Evolutionary conservation across 2,329 filamentous ascomycete genomes (phyloP).

Genomic region (Colletotrichum sp.): DNA sequence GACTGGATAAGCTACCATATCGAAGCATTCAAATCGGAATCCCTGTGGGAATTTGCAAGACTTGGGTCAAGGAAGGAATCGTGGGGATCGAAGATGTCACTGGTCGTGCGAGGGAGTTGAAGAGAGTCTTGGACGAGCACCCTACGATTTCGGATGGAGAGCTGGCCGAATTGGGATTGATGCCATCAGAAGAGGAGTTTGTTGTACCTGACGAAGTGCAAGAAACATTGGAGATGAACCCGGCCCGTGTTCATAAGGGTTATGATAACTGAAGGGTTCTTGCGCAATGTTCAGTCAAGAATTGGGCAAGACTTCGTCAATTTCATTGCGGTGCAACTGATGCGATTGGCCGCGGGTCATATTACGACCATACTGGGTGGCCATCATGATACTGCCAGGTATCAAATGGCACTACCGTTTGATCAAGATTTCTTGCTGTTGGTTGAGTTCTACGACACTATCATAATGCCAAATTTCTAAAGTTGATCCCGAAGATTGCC

Average conservation of each 20-base stretch:
- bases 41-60: conserved; percentile 46
- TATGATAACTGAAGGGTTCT: background rate
- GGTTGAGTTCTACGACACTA: background rate
- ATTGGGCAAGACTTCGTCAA: background rate
- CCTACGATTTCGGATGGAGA: conserved; percentile 36
- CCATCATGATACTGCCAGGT: background rate
- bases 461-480: background rate
- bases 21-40: conserved; percentile 69
- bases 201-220: conserved; percentile 42
- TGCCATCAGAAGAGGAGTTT: conserved; percentile 52
- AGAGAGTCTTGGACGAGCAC: conserved; percentile 47
- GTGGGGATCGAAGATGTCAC: conserved; percentile 64
- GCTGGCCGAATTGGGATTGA: conserved; percentile 40
- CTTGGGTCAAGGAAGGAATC: conserved; percentile 58
- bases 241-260: rapidly evolving
- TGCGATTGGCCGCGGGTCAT: background rate
- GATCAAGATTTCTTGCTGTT: background rate
- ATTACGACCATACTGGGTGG: background rate
- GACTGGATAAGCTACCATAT: conserved; percentile 49
- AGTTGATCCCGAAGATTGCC: background rate
- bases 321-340: rapidly evolving
- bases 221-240: conserved; percentile 35
- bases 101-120: conserved; percentile 52
- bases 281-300: background rate
- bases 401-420: background rate